These are phyloP conservation scores for Lentinula aciculospora DNA, from an alignment of 768 basidiomycete genomes.

Conservation along the genomic window DNA sequence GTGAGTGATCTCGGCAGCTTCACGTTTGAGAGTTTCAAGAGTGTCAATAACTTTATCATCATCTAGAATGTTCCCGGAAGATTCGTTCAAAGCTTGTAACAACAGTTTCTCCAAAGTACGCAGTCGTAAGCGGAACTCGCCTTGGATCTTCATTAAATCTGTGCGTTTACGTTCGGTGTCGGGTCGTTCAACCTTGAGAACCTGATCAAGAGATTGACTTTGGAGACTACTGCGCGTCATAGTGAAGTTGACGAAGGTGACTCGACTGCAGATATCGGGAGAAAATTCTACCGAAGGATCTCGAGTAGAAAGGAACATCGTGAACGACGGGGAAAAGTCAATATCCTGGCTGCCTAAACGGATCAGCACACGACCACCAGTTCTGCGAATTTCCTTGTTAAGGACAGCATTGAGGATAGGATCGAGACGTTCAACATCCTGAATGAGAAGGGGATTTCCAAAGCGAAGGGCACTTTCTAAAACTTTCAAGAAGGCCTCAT, in stretches of 20 bases:
- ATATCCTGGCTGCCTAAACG: constrained; percentile 97
- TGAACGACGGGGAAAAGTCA: constrained; percentile 99
- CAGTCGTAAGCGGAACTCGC: constrained; percentile 91
- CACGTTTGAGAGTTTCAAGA: constrained; percentile 89
- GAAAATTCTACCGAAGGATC: constrained; percentile 98
- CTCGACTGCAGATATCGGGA: constrained; percentile 96
- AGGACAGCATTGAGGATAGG: constrained; percentile 96
- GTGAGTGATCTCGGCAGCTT: constrained; percentile 91
- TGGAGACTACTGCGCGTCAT: constrained; percentile 99
- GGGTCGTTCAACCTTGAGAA: constrained; percentile 93
- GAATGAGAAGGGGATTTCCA: constrained; percentile 94
- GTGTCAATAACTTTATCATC: constrained; percentile 99
- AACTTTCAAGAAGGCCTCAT: constrained; percentile 98
- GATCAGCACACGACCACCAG: constrained; percentile 95
- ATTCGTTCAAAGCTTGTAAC: constrained; percentile 93
- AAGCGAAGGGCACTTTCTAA: constrained; percentile 98
- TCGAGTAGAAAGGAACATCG: constrained; percentile 96
- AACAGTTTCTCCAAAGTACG: constrained; percentile 90
- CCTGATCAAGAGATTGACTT: constrained; percentile 96
- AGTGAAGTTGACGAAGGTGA: constrained; percentile 94
- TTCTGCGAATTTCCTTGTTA: constrained; percentile 93
- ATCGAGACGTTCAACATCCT: constrained; percentile 96
- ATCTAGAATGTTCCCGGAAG: constrained; percentile 93
- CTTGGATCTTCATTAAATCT: constrained; percentile 97
- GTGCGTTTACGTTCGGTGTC: constrained; percentile 94